phyloP scores from a whole-genome alignment of 768 basidiomycete species.

The Lactarius tabidus region DNA sequence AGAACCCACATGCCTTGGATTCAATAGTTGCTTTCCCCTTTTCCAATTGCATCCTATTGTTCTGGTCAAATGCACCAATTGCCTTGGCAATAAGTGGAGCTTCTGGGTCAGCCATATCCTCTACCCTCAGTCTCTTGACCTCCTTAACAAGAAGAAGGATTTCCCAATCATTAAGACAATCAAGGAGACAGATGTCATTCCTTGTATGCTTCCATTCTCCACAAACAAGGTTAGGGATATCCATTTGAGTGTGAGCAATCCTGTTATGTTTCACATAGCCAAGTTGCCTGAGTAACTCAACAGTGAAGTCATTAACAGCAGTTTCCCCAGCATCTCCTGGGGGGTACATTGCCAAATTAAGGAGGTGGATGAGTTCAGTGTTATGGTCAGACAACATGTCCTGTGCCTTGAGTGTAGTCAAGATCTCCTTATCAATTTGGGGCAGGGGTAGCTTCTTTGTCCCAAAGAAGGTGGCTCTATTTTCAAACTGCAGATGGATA shows the following conservation, averaged over 20 bases:
- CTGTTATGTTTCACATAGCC: slow-evolving; percentile 6
- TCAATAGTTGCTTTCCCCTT: neutral
- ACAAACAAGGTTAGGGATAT: neutral
- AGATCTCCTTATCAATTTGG: neutral
- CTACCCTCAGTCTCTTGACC: neutral
- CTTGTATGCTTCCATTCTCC: neutral
- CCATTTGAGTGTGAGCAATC: neutral
- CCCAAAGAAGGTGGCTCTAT: neutral
- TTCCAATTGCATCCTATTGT: neutral
- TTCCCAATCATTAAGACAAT: neutral
- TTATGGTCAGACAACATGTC: neutral
- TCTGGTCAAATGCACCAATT: neutral
- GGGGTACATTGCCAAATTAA: neutral
- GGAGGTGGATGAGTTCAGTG: neutral
- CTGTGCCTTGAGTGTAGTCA: neutral
- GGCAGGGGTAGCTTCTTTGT: neutral
- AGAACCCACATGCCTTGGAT: neutral
- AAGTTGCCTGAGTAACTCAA: neutral
- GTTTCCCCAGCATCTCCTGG: neutral
- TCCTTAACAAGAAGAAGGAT: slow-evolving; percentile 17
- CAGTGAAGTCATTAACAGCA: slow-evolving; percentile 10
- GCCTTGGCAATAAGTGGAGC: neutral
- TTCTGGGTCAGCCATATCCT: too few relatives aligned
- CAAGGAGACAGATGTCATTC: slow-evolving; percentile 3
- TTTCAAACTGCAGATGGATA: neutral